These are phyloP conservation scores for Ceratobasidium sp. DNA, from an alignment of 1,284 basidiomycete genomes.

Conservation along the genomic window DNA sequence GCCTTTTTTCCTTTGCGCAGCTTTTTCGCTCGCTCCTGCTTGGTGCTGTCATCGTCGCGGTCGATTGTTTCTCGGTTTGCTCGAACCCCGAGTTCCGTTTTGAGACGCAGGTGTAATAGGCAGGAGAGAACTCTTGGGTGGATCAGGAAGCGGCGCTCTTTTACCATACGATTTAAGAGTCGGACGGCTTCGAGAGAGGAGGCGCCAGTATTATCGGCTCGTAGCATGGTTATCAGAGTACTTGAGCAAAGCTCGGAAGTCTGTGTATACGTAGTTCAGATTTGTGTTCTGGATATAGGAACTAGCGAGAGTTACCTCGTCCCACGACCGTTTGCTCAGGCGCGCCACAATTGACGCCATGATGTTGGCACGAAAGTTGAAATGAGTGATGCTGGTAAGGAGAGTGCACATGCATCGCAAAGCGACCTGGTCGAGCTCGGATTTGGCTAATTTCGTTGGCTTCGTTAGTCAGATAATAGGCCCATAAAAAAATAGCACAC, in stretches of 20 bases:
- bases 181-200: constrained; percentile 91
- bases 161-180: constrained; percentile 94
- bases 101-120: constrained; percentile 86
- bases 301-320: constrained; percentile 66
- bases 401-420: constrained; percentile 90
- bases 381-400: constrained; percentile 86
- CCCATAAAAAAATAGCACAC: constrained; percentile 58
- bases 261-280: constrained; percentile 54
- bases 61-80: constrained; percentile 68
- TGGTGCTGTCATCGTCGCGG: constrained; percentile 63
- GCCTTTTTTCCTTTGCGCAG: constrained; percentile 62
- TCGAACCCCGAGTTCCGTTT: constrained; percentile 82
- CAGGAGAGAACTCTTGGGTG: constrained; percentile 90
- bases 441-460: constrained; percentile 24
- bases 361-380: constrained; percentile 96
- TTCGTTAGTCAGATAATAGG: constrained; percentile 42
- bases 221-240: constrained; percentile 84
- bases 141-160: constrained; percentile 90
- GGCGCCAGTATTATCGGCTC: constrained; percentile 78
- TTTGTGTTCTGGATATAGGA: constrained; percentile 5
- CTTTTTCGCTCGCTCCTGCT: constrained; percentile 54
- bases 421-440: constrained; percentile 74
- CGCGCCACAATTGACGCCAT: constrained; percentile 87
- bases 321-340: constrained; percentile 88
- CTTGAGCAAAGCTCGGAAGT: constrained; percentile 84